Percentiles rank a stretch among this genome's conserved stretches.
These are phyloP conservation scores for Fusarium vanettenii DNA, from an alignment of 2,329 filamentous ascomycete species.

Conservation along the genomic window DNA sequence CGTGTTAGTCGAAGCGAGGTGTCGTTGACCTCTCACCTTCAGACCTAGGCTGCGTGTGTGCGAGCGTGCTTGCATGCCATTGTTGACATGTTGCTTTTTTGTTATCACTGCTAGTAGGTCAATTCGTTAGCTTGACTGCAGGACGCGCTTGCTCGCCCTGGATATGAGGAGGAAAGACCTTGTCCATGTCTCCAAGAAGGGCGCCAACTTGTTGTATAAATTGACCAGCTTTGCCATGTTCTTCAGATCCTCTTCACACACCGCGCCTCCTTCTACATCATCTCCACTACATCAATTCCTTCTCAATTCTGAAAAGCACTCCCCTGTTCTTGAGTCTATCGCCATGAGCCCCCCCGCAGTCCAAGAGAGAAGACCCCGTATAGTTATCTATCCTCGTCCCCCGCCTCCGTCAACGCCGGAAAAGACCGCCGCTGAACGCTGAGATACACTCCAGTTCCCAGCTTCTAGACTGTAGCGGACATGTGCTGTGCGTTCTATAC, in stretches of 20 bases:
- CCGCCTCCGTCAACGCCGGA: neutral
- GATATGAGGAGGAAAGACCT: neutral
- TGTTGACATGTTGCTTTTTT: neutral
- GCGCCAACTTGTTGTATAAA: neutral
- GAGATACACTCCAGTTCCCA: neutral
- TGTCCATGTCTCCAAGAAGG: neutral
- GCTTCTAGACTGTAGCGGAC: neutral
- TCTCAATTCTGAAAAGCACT: neutral
- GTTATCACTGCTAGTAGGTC: neutral
- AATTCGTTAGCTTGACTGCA: neutral
- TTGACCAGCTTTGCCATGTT: neutral
- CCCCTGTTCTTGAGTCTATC: neutral
- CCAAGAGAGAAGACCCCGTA: neutral
- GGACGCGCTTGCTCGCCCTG: slow-evolving; percentile 7
- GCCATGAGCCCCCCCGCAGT: neutral
- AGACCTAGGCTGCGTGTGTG: neutral
- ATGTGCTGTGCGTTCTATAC: neutral
- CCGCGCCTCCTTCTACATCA: neutral
- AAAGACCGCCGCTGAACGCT: neutral
- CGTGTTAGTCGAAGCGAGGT: neutral
- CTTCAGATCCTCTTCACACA: neutral
- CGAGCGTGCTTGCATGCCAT: neutral
- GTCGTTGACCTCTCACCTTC: neutral
- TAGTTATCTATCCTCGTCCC: neutral
- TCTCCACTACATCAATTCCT: neutral